Base-by-base conservation (phyloP, 106 monocot species). In the Posidonia australis region DNA sequence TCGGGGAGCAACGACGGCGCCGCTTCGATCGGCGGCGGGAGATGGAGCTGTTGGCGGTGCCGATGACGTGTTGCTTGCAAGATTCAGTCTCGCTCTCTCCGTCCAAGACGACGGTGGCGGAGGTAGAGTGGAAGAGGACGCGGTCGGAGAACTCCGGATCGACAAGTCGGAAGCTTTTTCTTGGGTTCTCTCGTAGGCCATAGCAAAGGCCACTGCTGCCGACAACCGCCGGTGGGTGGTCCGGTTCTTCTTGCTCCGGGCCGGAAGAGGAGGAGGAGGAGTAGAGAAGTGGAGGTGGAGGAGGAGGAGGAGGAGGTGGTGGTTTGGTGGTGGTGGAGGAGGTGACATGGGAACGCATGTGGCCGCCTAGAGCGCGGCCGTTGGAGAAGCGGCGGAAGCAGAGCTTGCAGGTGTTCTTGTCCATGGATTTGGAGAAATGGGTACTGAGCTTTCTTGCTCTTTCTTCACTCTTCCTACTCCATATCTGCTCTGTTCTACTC, bases 311-410 rank as follows among this genome's bases (percentile, higher is more conserved):
- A 20, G 18, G 45, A 24, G 47, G 54, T 16, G 67, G 9, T 20
- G 67, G 14, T 31, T 51, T 57, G 22, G 68, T 16, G 10, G 63
- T 64, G 7, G 36, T 4, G 36, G 36, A 36, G 10, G 67, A 61
- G 24, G 54, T 42, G 44, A 79, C 65, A 44, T 84, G 88, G 46
- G 84, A 88, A n/a, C 83, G 83, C 88, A 88, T 86, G 67, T 86
- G 86, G 31, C 86, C 86, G 27, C 82, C 86, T n/a, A 86, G 76
- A 3, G 86, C 79, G 11, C 86, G 69, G 46, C 86, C 86, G 46
- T 71, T 82, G 52, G 73, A 32, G 82, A 86, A 86, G 49, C 76
- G 58, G 53, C 82, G 79, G 70, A 63, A 77, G 76, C 84, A 84
- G 60, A 88, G 76, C 78, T 81, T 81, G 78, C 87, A 88, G 52